A percentile compares a stretch with the other conserved stretches of the same genome.
Evolutionary conservation across 345 rosid species (phyloP).

Genomic region (Acer yangbiense): DNA sequence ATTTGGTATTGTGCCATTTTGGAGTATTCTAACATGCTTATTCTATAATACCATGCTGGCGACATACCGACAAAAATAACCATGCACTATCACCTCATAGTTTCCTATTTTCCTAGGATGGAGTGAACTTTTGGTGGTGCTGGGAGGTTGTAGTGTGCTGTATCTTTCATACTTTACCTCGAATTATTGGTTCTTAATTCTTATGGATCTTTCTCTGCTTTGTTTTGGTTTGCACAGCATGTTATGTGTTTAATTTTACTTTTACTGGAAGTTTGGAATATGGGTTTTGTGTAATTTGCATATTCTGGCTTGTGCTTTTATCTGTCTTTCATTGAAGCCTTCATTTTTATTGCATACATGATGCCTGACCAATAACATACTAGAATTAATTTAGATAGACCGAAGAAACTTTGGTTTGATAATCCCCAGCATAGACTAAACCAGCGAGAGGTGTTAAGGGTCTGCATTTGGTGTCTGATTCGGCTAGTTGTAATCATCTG

Average conservation of each 20-base stretch:
- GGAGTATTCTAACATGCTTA: neutral
- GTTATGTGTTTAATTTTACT: neutral
- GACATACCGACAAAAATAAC: neutral
- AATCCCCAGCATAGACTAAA: too few species aligned
- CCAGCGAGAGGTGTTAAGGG: too few species aligned
- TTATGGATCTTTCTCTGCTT: neutral
- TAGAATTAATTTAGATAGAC: neutral
- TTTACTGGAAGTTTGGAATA: neutral
- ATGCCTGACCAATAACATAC: conserved; percentile 2
- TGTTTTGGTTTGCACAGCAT: conserved; percentile 3
- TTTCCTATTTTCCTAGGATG: neutral
- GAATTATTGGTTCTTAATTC: neutral
- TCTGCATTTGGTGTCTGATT: too few species aligned
- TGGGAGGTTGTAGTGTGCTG: neutral
- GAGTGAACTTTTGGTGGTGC: neutral
- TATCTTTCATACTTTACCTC: neutral
- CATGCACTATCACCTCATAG: neutral
- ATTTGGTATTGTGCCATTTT: conserved; percentile 3
- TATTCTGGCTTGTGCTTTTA: neutral
- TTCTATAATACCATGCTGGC: neutral
- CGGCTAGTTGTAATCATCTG: too few species aligned
- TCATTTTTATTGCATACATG: neutral
- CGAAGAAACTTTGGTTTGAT: too few species aligned
- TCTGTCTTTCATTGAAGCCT: neutral
- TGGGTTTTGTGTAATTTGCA: neutral